Evolutionary conservation across 192 early-diverging fungal genomes (phyloP).

Genomic region (Coemansia sp.): DNA sequence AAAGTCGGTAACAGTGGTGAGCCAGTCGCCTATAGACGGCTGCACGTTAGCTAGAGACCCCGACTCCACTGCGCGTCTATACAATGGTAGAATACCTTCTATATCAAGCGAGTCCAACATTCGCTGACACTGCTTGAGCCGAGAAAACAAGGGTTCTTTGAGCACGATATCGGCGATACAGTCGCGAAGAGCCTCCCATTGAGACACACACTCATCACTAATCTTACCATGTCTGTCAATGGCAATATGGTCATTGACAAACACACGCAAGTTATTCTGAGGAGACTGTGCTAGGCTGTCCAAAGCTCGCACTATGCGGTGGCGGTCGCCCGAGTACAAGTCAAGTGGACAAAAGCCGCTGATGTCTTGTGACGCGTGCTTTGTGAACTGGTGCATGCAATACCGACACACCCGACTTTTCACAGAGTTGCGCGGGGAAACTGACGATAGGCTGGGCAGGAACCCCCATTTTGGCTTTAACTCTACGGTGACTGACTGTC

Average conservation of each 20-base stretch:
- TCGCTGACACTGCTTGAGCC: constrained; percentile 58
- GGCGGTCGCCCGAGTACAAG: constrained; percentile 56
- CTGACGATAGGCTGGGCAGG: constrained; percentile 55
- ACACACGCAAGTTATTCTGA: constrained; percentile 57
- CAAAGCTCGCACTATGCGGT: constrained; percentile 46
- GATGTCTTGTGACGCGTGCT: constrained; percentile 37
- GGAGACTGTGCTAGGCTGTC: constrained; percentile 24
- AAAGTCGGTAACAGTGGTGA: constrained; percentile 32
- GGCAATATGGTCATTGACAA: constrained; percentile 34
- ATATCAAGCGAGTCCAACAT: constrained; percentile 64
- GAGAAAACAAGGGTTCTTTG: constrained; percentile 52
- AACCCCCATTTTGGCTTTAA: constrained; percentile 82
- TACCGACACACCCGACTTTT: constrained; percentile 70
- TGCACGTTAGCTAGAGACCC: constrained; percentile 29
- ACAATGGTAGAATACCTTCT: constrained; percentile 53
- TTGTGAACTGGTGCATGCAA: constrained; percentile 76
- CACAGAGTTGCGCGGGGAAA: constrained; percentile 39
- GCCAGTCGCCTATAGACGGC: constrained; percentile 34
- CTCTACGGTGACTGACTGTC: constrained; percentile 54
- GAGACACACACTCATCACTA: constrained; percentile 11
- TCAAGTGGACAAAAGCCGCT: constrained; percentile 74
- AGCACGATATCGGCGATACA: constrained; percentile 49
- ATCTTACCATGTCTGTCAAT: background rate
- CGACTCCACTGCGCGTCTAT: constrained; percentile 25
- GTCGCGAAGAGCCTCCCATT: constrained; percentile 34